Base-by-base conservation (phyloP, 2,329 filamentous ascomycete species). In the Colletotrichum liaoningense region DNA sequence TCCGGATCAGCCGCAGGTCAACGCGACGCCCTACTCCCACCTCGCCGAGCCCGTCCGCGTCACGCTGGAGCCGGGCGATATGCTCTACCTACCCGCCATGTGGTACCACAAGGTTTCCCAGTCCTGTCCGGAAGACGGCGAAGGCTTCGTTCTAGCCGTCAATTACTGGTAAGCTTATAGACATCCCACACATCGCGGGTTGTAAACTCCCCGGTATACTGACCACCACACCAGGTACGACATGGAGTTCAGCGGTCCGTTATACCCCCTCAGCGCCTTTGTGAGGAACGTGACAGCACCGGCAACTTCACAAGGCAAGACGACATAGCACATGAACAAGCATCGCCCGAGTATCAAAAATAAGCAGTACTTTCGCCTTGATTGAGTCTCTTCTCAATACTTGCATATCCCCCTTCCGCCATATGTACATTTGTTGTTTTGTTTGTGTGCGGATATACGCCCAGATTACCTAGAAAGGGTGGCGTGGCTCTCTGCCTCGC, bases 31-130 rank as follows among this genome's bases (percentile, higher is more conserved):
- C 1, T 93, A 92, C 77, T 94, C 92, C 1, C 77, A 82, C 46
- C 83, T 92, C 12, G 90, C 90, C 0, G 83, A 83, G 60, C 92
- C 93, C 7, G 77, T 95, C 74, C 85, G 88, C n/a, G 90, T 95
- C 1, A 93, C 91, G 0, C 82, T 97, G 3, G 81, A 92, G 1
- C 88, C 91, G 11, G 94, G 94, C 0, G 94, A 97, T 79, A 94
- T 97, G 91, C 81, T 97, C 19, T 97, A 97, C 82, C 84, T 97
- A 35, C 94, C 94, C 7, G 91, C 93, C 6, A 89, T 95, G 86
- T 97, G 94, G 94, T 93, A 75, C 19, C 94, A 97, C 80, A 95
- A 96, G 80, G 94, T 97, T 5, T 91, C 89, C 7, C 94, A 97
- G 79, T 91, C 88, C 2, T 91, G 90, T 75, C 87, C 87, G 0